Evolutionary conservation across 805 yeast species (phyloP), one percentile per base, ranked within the genome.

Genomic region (Suhomyces xylopsoci): DNA sequence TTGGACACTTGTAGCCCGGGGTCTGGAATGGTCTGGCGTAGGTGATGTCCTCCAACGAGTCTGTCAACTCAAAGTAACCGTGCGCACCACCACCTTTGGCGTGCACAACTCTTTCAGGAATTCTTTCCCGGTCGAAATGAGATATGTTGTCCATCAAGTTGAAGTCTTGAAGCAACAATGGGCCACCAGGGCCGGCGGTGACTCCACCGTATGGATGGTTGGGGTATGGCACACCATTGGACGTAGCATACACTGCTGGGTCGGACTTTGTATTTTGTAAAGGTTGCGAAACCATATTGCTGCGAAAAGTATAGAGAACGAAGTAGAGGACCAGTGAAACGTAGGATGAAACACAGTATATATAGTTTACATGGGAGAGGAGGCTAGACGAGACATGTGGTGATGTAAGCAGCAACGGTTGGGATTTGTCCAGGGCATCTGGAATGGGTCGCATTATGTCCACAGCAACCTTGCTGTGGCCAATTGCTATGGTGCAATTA

Each of bases 71-170:
- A 67, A 90, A 90, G 59, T 78, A 81, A 59, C 96, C 96, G 67
- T 78, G 88, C 8, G 96, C 96, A 65, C 97, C 97, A 12, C 92
- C 87, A 60, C 96, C 97, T 68, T 90, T 90, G 51, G 97, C 97
- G 66, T 90, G 97, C 34, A 90, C 96, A 52, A 90, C 96, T 72
- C 97, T 80, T 74, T 90, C 96, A 10, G 96, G 96, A 58, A 90
- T 87, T 71, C 96, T 78, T 72, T 90, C 97, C 60, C 96, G 80
- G 73, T 88, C 96, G 63, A 90, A 90, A 69, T 89, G 96, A 19
- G 96, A 92, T 52, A 90, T 71, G 2, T 90, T 80, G 63, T 90
- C 96, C 62, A 90, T 79, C 70, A 90, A 74, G 66, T 84, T 84
- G 73, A 87, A 85, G 68, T 90, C 96, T 68, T 90, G 96, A 62